A percentile compares a stretch with the other conserved stretches of the same genome.
phyloP scores from a whole-genome alignment of 2,329 filamentous ascomycete genomes.

The Trichoderma breve region DNA sequence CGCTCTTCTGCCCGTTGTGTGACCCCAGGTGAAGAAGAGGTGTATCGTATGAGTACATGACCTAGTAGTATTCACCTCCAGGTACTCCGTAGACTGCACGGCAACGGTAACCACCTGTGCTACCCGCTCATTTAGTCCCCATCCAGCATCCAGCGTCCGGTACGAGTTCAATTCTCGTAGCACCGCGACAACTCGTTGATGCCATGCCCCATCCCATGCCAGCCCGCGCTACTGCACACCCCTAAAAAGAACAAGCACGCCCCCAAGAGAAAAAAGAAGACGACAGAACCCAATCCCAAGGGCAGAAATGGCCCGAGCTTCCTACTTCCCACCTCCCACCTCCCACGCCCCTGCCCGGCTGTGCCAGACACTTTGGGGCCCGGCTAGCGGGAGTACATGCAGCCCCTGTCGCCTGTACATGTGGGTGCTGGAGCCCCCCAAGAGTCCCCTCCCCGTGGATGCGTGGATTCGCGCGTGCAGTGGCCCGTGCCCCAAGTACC shows the following conservation, averaged over 20 bases:
- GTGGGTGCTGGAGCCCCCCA: not conserved
- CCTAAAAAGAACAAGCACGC: not conserved
- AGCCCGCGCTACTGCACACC: not conserved
- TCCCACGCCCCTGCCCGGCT: conserved; percentile 3
- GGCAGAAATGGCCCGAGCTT: conserved; percentile 1
- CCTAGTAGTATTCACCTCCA: too few relatives aligned
- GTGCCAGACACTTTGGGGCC: not conserved
- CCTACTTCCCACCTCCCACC: not conserved
- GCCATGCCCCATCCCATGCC: not conserved
- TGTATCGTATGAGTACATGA: too few relatives aligned
- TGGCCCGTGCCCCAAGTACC: not conserved
- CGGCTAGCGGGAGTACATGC: conserved; percentile 6
- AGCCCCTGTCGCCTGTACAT: conserved; percentile 13
- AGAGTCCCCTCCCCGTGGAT: too few relatives aligned
- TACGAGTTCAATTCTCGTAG: not conserved
- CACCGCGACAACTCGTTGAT: not conserved
- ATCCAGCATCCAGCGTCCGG: not conserved
- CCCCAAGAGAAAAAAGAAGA: not conserved
- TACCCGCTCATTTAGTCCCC: not conserved
- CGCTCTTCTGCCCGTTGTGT: not conserved
- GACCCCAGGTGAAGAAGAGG: not conserved
- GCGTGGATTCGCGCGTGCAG: not conserved
- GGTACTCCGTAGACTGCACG: too few relatives aligned
- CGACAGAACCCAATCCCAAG: not conserved
- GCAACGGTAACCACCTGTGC: not conserved